Evolutionary conservation across 192 early-diverging fungal genomes (phyloP).

Genomic region (Coemansia sp.): DNA sequence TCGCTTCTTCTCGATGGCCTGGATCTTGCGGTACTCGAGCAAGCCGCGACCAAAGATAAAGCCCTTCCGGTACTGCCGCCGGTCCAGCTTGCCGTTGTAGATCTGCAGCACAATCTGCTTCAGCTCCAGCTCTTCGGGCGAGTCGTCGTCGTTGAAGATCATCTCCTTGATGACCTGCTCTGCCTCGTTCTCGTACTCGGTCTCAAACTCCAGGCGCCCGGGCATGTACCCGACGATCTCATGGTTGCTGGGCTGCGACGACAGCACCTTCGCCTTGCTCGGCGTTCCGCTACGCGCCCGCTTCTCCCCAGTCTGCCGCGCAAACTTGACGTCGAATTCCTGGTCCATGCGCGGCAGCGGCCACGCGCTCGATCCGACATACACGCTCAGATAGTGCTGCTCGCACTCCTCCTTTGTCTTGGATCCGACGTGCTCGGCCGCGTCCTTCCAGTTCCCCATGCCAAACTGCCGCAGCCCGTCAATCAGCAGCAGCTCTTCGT

Average conservation of each 20-base stretch:
- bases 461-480: constrained; percentile 88
- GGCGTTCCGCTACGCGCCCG: constrained; percentile 16
- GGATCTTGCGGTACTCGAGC: constrained; percentile 79
- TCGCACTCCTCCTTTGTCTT: constrained; percentile 84
- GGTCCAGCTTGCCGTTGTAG: constrained; percentile 83
- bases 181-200: constrained; percentile 94
- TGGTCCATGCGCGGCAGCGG: constrained; percentile 76
- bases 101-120: constrained; percentile 87
- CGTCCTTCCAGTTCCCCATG: constrained; percentile 95
- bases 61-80: constrained; percentile 73
- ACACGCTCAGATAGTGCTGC: constrained; percentile 83
- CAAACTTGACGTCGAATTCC: constrained; percentile 54
- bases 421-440: constrained; percentile 88
- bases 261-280: constrained; percentile 56
- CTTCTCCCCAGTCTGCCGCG: constrained; percentile 8
- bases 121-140: constrained; percentile 79
- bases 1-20: constrained; percentile 72
- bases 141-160: constrained; percentile 81
- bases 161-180: constrained; percentile 95
- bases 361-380: constrained; percentile 68
- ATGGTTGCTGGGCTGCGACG: constrained; percentile 85
- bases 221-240: constrained; percentile 99
- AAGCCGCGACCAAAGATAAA: constrained; percentile 87
- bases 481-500: constrained; percentile 92
- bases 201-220: constrained; percentile 89